Evolutionary conservation across 306 rosid species (phyloP), one percentile per base, ranked within the genome.

Genomic region (Gynostemma pentaphyllum): DNA sequence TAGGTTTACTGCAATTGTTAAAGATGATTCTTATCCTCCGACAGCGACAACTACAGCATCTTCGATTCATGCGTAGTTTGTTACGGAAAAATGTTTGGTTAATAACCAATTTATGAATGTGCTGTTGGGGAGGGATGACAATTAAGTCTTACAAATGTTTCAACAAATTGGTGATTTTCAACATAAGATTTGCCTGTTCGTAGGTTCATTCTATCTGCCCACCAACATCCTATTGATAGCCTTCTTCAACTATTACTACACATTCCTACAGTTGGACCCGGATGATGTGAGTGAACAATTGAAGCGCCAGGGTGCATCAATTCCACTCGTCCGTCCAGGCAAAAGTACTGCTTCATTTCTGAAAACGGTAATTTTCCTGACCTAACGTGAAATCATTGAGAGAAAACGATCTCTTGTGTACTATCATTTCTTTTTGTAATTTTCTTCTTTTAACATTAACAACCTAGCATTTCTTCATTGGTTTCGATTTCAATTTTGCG

Each of bases 211-310:
- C 78, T 88, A 88, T 75, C 88, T 91, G 63, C 95, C 92, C 7
- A 80, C 90, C 55, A 91, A 88, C 86, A 83, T 91, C 78, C 79
- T 91, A 61, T 69, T 91, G 62, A 88, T 88, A 57, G 98, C 88
- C 68, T 91, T 91, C 89, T 91, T 91, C 96, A 91, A 91, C 79
- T 91, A 91, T 72, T 87, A 91, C 75, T 91, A 91, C 84, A 91
- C 98, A 54, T 91, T 91, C 83, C 87, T 88, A 18, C 96, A 88
- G 80, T 74, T 91, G 81, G 98, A 91, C 70, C 92, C 96, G 36
- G 96, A 92, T 71, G 98, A 92, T 76, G 80, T 88, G 65, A 85
- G 98, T 62, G 98, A 91, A 76, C 96, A 85, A 70, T 81, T 88
- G 85, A 92, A 88, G 69, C 95, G 94, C 16, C 96, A 88, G 83